Evolutionary conservation across 2,329 filamentous ascomycete species (phyloP), one percentile per base, ranked within the genome.

Genomic region (Mycosphaerella sp.): DNA sequence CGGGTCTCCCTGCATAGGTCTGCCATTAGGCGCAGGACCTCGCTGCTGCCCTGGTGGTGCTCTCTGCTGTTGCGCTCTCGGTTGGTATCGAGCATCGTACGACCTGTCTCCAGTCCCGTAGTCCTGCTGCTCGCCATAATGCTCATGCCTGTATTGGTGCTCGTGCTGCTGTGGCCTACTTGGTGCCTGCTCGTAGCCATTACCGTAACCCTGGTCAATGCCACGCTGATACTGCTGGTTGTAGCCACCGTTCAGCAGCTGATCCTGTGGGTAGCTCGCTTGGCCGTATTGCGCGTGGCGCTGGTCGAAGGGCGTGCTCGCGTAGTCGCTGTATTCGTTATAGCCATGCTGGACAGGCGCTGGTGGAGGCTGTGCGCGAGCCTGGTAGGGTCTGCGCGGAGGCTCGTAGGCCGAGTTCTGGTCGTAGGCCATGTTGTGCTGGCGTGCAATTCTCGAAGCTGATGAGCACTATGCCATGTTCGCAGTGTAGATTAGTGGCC

Each of bases 1-100:
- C 37, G 48, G 44, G 16, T 55, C 49, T 35, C 18, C 41, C 32
- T 53, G 21, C 36, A 34, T 34, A 34, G 30, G 30, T 34, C 36
- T 39, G 17, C 36, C 39, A 39, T 50, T 25, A 17, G 46, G 41
- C 16, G 49, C 44, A 10, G 52, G 43, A 17, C 30, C 35, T 45
- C 44, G 35, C 21, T 25, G 40, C 39, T 41, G 39, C 6, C 17
- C 21, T 21, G 49, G 49, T 7, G 45, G 36, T 28, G 56, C 53
- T 21, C 36, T 47, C 34, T 54, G 48, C 12, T 53, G 53, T 13
- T 54, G 58, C n/a, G 55, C 55, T 41, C 59, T 54, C 27, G 60
- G 56, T 49, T 63, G 62, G 35, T 62, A 63, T 47, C 61, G 53
- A 25, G 61, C 54, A 32, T 63, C 62, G 14, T 62, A 61, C 17